Evolutionary conservation across 192 early-diverging fungal species (phyloP).

Genomic region (Allomyces javanicus): DNA sequence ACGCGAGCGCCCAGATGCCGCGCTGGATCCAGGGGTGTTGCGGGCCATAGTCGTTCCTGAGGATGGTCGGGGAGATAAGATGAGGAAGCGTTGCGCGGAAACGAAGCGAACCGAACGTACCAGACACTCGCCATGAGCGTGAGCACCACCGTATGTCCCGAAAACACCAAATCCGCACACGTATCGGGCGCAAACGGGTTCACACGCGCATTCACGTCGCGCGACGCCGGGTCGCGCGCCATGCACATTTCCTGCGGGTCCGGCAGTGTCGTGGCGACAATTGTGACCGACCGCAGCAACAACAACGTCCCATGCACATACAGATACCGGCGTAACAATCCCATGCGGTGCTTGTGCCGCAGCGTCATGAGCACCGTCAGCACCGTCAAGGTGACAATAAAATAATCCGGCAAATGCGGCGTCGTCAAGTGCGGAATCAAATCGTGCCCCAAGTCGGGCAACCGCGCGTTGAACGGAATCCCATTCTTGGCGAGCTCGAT

Average conservation of each 20-base stretch:
- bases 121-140: slow-evolving; percentile 20
- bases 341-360: not conserved
- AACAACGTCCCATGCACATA: not conserved
- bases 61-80: slow-evolving; percentile 4
- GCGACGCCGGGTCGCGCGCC: not conserved
- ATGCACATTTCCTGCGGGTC: not conserved
- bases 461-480: not conserved
- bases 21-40: not conserved
- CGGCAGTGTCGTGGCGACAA: not conserved
- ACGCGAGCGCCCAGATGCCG: not conserved
- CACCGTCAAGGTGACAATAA: not conserved
- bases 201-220: slow-evolving; percentile 1
- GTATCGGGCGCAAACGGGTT: slow-evolving; percentile 34
- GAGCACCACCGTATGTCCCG: slow-evolving; percentile 42
- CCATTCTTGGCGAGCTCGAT: not conserved
- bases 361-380: not conserved
- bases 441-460: not conserved
- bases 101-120: too few species aligned
- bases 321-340: not conserved
- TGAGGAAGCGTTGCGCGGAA: too few species aligned
- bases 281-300: not conserved
- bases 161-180: slow-evolving; percentile 45
- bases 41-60: slow-evolving; percentile 37
- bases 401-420: not conserved
- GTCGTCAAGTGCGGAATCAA: not conserved